phyloP scores from a whole-genome alignment of 1,284 basidiomycete species.

The Microbotryomycetes sp. region DNA sequence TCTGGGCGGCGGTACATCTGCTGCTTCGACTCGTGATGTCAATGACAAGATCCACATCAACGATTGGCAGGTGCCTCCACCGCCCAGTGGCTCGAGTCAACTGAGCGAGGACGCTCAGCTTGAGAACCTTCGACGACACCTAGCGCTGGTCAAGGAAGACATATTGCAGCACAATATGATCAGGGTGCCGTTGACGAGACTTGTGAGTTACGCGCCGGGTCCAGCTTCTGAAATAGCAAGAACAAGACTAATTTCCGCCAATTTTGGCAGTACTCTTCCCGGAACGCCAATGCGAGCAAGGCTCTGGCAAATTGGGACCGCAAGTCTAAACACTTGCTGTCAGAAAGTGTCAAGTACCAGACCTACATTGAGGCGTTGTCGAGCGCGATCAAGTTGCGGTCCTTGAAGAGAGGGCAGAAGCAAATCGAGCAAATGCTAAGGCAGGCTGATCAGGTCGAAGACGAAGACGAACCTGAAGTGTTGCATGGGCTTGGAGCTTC shows the following conservation, averaged over 20 bases:
- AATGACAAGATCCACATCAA: conserved; percentile 70
- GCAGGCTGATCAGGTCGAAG: conserved; percentile 18
- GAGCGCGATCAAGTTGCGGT: conserved; percentile 61
- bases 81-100: conserved; percentile 71
- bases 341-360: conserved; percentile 91
- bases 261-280: conserved; percentile 61
- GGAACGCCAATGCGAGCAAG: conserved; percentile 64
- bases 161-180: conserved; percentile 75
- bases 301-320: conserved; percentile 86
- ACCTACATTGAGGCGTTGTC: conserved; percentile 87
- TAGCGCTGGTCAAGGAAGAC: conserved; percentile 65
- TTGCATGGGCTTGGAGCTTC: no score
- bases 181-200: conserved; percentile 68
- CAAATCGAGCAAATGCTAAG: conserved; percentile 26
- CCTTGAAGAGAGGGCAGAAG: conserved; percentile 30
- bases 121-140: conserved; percentile 74
- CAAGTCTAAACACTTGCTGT: conserved; percentile 76
- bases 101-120: conserved; percentile 87
- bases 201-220: conserved; percentile 51
- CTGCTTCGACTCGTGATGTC: conserved; percentile 31
- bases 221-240: not conserved
- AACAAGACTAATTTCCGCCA: not conserved
- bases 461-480: not conserved
- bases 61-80: conserved; percentile 87
- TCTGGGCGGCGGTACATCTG: not conserved